These are phyloP conservation scores for Euphorbia pulcherrima DNA, from an alignment of 345 rosid genomes.

Conservation along the genomic window DNA sequence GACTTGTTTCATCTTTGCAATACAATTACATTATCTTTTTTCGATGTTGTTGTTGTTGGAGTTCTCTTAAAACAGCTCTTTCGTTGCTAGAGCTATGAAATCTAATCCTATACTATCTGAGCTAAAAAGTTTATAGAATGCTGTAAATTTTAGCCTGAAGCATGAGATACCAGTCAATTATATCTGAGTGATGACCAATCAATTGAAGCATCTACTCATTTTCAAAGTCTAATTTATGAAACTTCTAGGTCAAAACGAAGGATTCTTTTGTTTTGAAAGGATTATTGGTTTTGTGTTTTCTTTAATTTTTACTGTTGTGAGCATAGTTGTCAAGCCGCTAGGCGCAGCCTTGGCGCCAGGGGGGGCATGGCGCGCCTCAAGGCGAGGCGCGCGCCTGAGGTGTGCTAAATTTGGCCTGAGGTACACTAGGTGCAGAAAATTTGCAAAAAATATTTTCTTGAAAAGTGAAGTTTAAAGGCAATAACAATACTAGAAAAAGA, in stretches of 20 bases:
- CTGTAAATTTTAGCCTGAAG: neutral
- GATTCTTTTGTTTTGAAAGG: neutral
- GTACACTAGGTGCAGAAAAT: too few relatives aligned
- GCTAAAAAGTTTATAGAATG: neutral
- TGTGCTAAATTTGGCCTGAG: too few relatives aligned
- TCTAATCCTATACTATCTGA: neutral
- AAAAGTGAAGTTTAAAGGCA: too few relatives aligned
- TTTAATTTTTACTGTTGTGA: neutral
- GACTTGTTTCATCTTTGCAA: neutral
- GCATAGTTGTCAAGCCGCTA: too few relatives aligned
- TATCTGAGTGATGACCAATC: neutral
- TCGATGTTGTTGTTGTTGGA: neutral
- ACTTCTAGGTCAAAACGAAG: neutral
- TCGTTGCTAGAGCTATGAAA: neutral
- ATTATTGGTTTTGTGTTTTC: neutral
- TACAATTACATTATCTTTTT: neutral
- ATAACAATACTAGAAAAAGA: too few relatives aligned
- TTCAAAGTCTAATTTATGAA: neutral
- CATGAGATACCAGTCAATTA: neutral
- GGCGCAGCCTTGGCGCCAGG: too few relatives aligned
- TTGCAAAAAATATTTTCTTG: too few relatives aligned
- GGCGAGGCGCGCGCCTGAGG: too few relatives aligned
- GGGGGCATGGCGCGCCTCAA: too few relatives aligned
- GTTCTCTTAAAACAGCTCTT: neutral
- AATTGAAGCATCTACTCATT: neutral